phyloP scores from a whole-genome alignment of 2,329 filamentous ascomycete genomes.

The Penicillium sp. region DNA sequence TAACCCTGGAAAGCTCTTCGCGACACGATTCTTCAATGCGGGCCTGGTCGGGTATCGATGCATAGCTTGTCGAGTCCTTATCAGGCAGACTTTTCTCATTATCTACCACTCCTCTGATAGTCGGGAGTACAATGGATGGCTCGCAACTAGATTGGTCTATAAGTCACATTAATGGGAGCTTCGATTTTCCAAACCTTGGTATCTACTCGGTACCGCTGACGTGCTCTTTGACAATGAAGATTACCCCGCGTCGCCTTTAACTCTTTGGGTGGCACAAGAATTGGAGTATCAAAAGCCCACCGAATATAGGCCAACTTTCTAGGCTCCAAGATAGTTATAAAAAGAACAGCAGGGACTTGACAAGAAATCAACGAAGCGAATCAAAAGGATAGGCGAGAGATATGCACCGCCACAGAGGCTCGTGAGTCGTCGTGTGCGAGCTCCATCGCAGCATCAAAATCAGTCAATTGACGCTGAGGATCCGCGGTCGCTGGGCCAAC shows the following conservation, averaged over 20 bases:
- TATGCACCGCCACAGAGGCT: conserved; percentile 13
- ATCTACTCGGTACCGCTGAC: neutral
- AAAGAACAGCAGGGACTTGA: conserved; percentile 14
- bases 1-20: neutral
- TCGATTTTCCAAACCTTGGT: neutral
- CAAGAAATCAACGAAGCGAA: neutral
- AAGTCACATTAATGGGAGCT: neutral
- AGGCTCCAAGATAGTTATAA: conserved; percentile 16
- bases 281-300: neutral
- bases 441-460: neutral
- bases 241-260: neutral
- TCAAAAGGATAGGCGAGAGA: neutral
- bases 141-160: neutral
- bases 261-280: neutral
- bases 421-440: neutral
- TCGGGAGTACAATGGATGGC: neutral
- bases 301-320: neutral
- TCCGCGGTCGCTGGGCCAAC: conserved; percentile 11
- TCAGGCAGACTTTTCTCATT: neutral
- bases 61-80: too few species aligned
- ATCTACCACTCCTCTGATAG: neutral
- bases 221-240: neutral
- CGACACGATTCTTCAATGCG: neutral
- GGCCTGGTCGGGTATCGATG: neutral
- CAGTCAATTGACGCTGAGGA: neutral